Conservation (phyloP, 768 basidiomycete genomes). For the Suillus sp. region DNA sequence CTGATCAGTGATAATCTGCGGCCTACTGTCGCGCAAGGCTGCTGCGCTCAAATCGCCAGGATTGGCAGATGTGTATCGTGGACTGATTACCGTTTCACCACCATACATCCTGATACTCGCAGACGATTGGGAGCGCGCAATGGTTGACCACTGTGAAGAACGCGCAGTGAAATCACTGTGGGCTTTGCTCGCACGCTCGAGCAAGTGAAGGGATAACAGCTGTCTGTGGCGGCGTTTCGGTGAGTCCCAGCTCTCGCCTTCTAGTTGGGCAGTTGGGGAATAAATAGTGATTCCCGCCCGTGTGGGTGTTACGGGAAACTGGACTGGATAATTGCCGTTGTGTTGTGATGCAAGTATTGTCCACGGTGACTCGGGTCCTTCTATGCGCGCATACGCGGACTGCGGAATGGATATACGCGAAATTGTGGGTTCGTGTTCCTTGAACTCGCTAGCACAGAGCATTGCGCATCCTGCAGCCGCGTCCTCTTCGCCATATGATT, state of each 20-base stretch:
- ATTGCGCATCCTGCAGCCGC: neutral
- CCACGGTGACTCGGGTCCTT: constrained; percentile 24
- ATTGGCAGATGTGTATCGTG: constrained; percentile 1
- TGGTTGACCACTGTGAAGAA: constrained; percentile 35
- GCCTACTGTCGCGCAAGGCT: neutral
- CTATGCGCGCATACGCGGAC: constrained; percentile 12
- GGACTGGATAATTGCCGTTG: neutral
- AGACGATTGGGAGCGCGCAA: constrained; percentile 21
- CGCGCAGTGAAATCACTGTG: constrained; percentile 32
- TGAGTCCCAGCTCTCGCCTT: constrained; percentile 9
- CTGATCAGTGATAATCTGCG: constrained; percentile 13
- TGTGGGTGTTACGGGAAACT: constrained; percentile 14
- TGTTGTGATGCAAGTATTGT: constrained; percentile 23
- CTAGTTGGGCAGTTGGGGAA: constrained; percentile 2
- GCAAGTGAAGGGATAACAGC: constrained; percentile 18
- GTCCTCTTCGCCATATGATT: constrained; percentile 20
- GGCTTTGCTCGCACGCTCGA: constrained; percentile 24
- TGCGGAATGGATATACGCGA: constrained; percentile 26
- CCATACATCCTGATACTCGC: constrained; percentile 30
- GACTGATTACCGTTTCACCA: constrained; percentile 15
- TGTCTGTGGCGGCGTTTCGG: constrained; percentile 18
- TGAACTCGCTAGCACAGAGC: constrained; percentile 25
- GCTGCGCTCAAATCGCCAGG: constrained; percentile 9
- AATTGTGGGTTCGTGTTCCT: constrained; percentile 34
- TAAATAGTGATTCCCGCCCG: constrained; percentile 10